Base-by-base conservation (phyloP, 2,329 filamentous ascomycete species). In the Orbilia brochopaga region DNA sequence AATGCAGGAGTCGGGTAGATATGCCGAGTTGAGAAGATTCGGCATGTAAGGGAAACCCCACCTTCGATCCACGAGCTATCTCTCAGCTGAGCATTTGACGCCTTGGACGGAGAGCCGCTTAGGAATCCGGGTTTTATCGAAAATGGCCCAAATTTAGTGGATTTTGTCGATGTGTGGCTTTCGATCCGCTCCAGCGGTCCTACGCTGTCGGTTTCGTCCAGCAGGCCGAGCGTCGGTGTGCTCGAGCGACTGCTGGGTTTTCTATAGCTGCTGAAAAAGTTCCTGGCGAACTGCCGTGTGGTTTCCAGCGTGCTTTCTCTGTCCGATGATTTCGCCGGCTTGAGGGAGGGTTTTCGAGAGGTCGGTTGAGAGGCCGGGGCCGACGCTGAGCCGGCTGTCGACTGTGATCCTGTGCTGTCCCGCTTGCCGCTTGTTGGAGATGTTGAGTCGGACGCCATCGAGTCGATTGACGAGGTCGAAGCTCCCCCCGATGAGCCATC, bases 51-150 rank as follows among this genome's bases (percentile, higher is more conserved):
- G 50, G 42, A 40, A 59, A 59, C 60, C 67, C 67, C 60, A 72
- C 67, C 67, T 72, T 72, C 67, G 55, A 72, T 40, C 67, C 67
- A 72, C 27, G 67, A 65, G 56, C 67, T 72, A 65, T 72, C 67
- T 50, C 44, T 72, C 17, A 60, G 60, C 50, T 72, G 67, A 32
- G 59, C 60, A 19, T 56, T 72, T 15, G 60, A 57, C 32, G 51
- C 62, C 42, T 59, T 72, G 44, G 60, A 65, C 44, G 54, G 59
- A 35, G 59, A 46, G 15, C 67, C 67, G 67, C 67, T 72, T 48
- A 65, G 51, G 32, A 72, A 72, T 19, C 67, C 67, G 46, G 65
- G 65, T 63, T 63, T 63, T 57, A 72, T 72, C 44, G 67, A 72
- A 42, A 72, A 72, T 30, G 67, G 44, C 17, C 60, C 55, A 53